phyloP scores from a whole-genome alignment of 306 rosid genomes.

The Cicer arietinum region DNA sequence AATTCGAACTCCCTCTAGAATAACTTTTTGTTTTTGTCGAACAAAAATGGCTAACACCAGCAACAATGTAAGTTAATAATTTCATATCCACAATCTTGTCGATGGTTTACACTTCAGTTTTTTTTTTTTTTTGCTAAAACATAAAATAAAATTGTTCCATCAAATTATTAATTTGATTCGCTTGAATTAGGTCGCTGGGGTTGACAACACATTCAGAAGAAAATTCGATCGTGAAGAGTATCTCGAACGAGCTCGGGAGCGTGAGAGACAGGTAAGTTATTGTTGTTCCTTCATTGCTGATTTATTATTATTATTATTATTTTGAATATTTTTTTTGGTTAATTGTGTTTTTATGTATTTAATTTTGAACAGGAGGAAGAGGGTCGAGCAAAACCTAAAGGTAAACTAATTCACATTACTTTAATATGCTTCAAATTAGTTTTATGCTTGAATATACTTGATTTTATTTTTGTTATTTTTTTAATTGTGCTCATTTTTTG shows the following conservation, averaged over 20 bases:
- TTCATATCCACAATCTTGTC: background rate
- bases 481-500: background rate
- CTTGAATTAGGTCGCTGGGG: constrained; percentile 66
- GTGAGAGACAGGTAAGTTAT: constrained; percentile 73
- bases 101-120: background rate
- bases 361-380: constrained; percentile 63
- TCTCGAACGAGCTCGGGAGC: constrained; percentile 92
- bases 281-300: background rate
- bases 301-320: constrained; percentile 21
- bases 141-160: background rate
- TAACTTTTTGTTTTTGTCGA: background rate
- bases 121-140: background rate
- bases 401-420: constrained; percentile 46
- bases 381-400: constrained; percentile 65
- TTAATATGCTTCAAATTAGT: background rate
- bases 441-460: background rate
- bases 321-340: background rate
- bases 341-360: constrained; percentile 10
- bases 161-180: background rate
- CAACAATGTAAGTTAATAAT: constrained; percentile 63
- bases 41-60: constrained; percentile 62
- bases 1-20: constrained; percentile 12
- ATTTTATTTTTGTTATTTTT: background rate
- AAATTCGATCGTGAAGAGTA: constrained; percentile 96
- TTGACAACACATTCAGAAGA: constrained; percentile 93